Conservation (phyloP, 2,329 filamentous ascomycete genomes). For the Shiraia bambusicola region DNA sequence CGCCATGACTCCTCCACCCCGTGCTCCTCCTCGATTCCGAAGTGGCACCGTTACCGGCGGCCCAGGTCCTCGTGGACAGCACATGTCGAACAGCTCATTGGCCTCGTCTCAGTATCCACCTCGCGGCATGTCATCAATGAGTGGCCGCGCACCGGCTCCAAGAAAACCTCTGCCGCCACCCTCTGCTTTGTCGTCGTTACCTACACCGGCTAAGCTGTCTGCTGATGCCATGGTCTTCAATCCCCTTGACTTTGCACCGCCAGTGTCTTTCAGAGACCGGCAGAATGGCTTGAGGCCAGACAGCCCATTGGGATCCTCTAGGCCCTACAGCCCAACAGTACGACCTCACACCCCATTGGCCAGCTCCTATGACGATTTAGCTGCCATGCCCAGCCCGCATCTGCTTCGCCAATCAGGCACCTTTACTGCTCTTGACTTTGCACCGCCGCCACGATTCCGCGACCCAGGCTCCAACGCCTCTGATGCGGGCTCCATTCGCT, state of each 20-base stretch:
- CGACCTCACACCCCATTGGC: constrained; percentile 76
- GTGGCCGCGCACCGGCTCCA: constrained; percentile 33
- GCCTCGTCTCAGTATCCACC: constrained; percentile 48
- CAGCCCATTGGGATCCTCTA: constrained; percentile 58
- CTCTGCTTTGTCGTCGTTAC: constrained; percentile 69
- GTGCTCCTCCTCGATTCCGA: constrained; percentile 59
- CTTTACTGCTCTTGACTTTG: constrained; percentile 79
- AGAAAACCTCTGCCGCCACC: constrained; percentile 70
- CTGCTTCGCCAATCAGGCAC: constrained; percentile 73
- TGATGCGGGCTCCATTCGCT: constrained; percentile 57
- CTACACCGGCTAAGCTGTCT: constrained; percentile 79
- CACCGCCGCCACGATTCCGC: constrained; percentile 72
- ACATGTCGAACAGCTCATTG: constrained; percentile 53
- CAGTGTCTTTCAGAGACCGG: constrained; percentile 61
- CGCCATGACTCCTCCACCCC: constrained; percentile 92
- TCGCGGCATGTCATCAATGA: constrained; percentile 47
- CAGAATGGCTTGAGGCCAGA: constrained; percentile 65
- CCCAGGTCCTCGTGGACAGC: constrained; percentile 34
- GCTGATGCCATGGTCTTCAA: constrained; percentile 73
- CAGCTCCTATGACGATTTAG: constrained; percentile 83
- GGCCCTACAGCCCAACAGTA: constrained; percentile 73
- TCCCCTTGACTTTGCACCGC: constrained; percentile 85
- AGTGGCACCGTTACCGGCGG: constrained; percentile 31
- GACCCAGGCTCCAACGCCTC: constrained; percentile 43
- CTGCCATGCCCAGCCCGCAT: constrained; percentile 82